These are phyloP conservation scores for Pholiota adiposa DNA, from an alignment of 1,284 basidiomycete species.

Conservation along the genomic window DNA sequence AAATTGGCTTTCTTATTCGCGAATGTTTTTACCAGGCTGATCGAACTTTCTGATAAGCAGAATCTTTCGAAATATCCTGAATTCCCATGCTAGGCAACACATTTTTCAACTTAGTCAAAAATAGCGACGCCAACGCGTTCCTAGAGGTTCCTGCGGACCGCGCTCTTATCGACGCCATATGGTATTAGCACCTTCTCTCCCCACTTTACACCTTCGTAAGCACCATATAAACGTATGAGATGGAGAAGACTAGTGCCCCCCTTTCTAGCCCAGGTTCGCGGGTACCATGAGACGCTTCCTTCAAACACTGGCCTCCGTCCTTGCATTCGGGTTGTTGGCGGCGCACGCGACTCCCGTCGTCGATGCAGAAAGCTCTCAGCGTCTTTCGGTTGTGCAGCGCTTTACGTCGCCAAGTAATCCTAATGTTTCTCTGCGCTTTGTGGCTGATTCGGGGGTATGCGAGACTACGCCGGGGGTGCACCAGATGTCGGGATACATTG, in stretches of 20 bases:
- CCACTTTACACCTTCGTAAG: not conserved
- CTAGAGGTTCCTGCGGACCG: slow-evolving; percentile 4
- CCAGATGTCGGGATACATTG: slow-evolving; percentile 71
- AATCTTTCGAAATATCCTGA: not conserved
- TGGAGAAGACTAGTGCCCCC: not conserved
- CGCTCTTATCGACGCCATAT: slow-evolving; percentile 19
- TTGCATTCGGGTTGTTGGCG: slow-evolving; percentile 1
- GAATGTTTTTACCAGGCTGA: slow-evolving; percentile 4
- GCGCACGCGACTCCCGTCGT: slow-evolving; percentile 13
- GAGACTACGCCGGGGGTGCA: slow-evolving; percentile 72
- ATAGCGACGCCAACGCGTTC: slow-evolving; percentile 3
- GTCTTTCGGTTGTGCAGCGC: slow-evolving; percentile 8
- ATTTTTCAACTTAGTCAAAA: not conserved
- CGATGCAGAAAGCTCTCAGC: not conserved
- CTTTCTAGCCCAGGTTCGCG: not conserved
- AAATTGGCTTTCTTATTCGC: not conserved
- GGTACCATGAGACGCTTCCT: slow-evolving; percentile 1
- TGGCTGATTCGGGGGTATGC: slow-evolving; percentile 70
- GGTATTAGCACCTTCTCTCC: slow-evolving; percentile 1
- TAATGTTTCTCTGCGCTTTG: slow-evolving; percentile 49
- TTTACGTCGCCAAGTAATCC: slow-evolving; percentile 36
- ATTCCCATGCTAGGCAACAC: slow-evolving; percentile 4
- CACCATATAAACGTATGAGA: not conserved
- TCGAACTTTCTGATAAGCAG: slow-evolving; percentile 12
- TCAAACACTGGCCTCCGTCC: not conserved